Conservation (phyloP, 148 eudicot species). For the Persicaria tinctoria region DNA sequence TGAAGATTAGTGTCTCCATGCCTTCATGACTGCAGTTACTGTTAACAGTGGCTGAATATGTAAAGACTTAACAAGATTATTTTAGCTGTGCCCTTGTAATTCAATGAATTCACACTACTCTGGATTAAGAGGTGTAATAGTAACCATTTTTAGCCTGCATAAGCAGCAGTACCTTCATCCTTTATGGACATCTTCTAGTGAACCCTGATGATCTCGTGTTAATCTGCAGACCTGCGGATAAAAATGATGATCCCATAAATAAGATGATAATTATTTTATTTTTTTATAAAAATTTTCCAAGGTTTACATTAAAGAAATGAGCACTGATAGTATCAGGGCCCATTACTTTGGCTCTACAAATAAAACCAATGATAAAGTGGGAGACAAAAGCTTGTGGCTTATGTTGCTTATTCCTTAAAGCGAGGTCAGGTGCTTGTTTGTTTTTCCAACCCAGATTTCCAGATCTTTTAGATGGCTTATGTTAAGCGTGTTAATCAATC, state of each 20-base stretch:
- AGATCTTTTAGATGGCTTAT: not conserved
- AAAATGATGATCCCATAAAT: not conserved
- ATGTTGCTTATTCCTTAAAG: conserved; percentile 7
- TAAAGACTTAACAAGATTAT: not conserved
- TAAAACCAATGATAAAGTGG: not conserved
- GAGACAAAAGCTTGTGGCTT: conserved; percentile 5
- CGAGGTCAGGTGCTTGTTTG: not conserved
- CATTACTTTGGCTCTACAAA: conserved; percentile 3
- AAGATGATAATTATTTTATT: not conserved
- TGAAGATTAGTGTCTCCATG: not conserved
- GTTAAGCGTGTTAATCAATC: not conserved
- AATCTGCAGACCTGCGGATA: too few relatives aligned
- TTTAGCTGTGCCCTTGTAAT: not conserved
- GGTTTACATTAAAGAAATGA: conserved; percentile 6
- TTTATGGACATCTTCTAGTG: not conserved
- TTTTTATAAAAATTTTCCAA: not conserved
- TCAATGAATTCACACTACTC: not conserved
- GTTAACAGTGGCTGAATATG: not conserved
- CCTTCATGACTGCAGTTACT: not conserved
- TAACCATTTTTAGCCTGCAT: conserved; percentile 8
- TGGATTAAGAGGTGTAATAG: not conserved
- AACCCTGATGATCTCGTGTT: too few relatives aligned
- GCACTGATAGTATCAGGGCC: conserved; percentile 3
- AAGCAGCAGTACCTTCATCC: not conserved
- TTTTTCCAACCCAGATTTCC: not conserved